A percentile compares a stretch with the other conserved stretches of the same genome.
Conservation (phyloP, 192 early-diverging fungal genomes). For the Phlyctochytrium arcticum region DNA sequence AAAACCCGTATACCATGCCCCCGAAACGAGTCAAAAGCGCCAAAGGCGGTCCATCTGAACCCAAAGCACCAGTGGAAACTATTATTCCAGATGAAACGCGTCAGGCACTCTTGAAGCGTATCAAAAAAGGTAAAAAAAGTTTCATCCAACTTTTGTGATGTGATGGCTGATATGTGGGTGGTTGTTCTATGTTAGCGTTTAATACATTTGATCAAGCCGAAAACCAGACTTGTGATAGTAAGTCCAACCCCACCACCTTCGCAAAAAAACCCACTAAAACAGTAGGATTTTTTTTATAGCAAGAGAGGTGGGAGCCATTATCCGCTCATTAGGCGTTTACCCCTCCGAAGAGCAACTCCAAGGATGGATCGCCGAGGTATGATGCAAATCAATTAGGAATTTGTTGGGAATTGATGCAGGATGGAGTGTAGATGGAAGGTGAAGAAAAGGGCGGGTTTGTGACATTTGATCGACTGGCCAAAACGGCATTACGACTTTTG, state of each 20-base stretch:
- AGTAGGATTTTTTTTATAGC: too few relatives aligned
- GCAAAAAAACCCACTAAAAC: too few relatives aligned
- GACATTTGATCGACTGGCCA: constrained; percentile 32
- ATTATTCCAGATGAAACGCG: constrained; percentile 14
- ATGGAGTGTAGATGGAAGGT: constrained; percentile 40
- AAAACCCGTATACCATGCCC: too few relatives aligned
- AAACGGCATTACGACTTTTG: constrained; percentile 28
- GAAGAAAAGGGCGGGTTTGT: constrained; percentile 48
- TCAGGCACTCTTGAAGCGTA: constrained; percentile 12
- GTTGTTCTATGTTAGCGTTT: constrained; percentile 32
- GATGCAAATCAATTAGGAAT: neutral
- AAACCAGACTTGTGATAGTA: constrained; percentile 42
- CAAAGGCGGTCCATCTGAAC: neutral
- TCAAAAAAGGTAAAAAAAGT: constrained; percentile 14
- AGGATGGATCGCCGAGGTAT: constrained; percentile 44
- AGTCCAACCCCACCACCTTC: too few relatives aligned
- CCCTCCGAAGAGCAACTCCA: constrained; percentile 45
- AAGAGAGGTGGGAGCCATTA: constrained; percentile 49
- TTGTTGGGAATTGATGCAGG: neutral
- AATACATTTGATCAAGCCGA: constrained; percentile 45
- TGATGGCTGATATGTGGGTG: neutral
- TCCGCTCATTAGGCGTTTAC: constrained; percentile 46
- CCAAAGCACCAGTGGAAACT: neutral
- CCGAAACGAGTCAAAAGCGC: constrained; percentile 12
- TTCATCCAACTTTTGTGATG: neutral